Base-by-base conservation (phyloP, 306 rosid genomes). In the Medicago ruthenica region DNA sequence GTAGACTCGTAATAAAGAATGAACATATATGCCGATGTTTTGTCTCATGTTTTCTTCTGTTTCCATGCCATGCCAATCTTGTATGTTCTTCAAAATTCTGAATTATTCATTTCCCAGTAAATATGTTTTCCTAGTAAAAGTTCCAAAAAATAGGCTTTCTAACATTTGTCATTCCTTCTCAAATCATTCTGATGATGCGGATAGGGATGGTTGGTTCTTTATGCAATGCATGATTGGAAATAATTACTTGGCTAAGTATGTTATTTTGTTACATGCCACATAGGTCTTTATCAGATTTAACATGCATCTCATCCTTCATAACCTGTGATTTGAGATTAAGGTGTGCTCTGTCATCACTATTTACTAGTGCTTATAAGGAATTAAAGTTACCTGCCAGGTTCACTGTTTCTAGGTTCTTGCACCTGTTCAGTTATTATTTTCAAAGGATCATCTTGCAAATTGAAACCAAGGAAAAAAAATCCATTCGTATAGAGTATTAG, bases 1-100 rank as follows among this genome's bases (percentile, higher is more conserved):
- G 17, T 73, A 37, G 61, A 81, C 74, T 51, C 73, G 59, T 80
- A 8, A 74, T 54, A 67, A 48, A 39, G 57, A 75, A 70, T 74
- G 74, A 79, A 44, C 22, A 50, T 16, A 71, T 36, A 50, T 40
- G 16, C 55, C 66, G 66, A 74, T 67, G 45, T 22, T 59, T 66
- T 72, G 63, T 67, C 67, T 21, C 36, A 4, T 15, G 4, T 57
- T 21, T 80, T 69, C 37, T 69, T 31, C 61, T 36, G 71, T 77
- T 72, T 74, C 75, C 24, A 36, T 7, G 22, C 39, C 70, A 47
- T 57, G 63, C 36, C 34, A 21, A 27, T 53, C 31, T 40, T 66
- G 17, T 48, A 37, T 47, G 42, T 70, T 21, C 20, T 77, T 68
- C 48, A 7, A 59, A 53, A 41, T 22, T 60, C 7, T 47, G 24